Base-by-base conservation (phyloP, 2,329 filamentous ascomycete species). In the Fusarium sp. region DNA sequence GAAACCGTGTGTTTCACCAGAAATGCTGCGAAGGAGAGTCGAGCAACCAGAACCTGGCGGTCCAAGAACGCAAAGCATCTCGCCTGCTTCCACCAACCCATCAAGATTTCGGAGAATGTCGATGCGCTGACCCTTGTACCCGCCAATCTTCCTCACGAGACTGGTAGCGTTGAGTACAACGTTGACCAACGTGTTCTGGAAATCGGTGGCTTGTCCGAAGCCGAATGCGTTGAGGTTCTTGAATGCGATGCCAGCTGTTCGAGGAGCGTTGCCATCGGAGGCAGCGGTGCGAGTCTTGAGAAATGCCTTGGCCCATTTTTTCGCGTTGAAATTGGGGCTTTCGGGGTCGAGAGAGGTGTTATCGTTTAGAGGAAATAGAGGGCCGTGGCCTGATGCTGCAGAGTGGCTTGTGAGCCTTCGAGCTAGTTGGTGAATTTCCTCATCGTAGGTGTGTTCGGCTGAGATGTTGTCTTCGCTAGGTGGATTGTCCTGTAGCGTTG, bases 1-100 rank as follows among this genome's bases (percentile, higher is more conserved):
- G 67, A 95, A 89, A 34, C 93, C 93, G 67, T 93, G 89, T 2
- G 90, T 92, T 79, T 95, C 92, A 57, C 93, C 92, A 3, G 92
- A 87, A 65, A 96, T 87, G 0, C 92, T 91, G 80, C 94, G 94
- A 51, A 96, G 82, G 62, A 95, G 89, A 1, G 93, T 96, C 6
- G 91, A 92, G 77, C 93, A 96, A 34, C 91, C 91, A 4, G 85
- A 84, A 14, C 86, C 86, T 7, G 90, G 90, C 52, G 90, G 90
- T 11, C 90, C 90, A 14, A 93, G 82, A 3, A 92, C 90, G 9
- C 92, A 88, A 8, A 92, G 79, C 89, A 93, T 91, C 81, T 93
- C 90, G 26, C 90, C 90, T 60, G 85, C 85, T 67, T 87, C 83
- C 3, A 92, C 86, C 0, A 91, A 71, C 8, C 90, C 90, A 65